A percentile compares a stretch with the other conserved stretches of the same genome.
These are phyloP conservation scores for Beauveria medogensis DNA, from an alignment of 2,329 filamentous ascomycete species.

Conservation along the genomic window DNA sequence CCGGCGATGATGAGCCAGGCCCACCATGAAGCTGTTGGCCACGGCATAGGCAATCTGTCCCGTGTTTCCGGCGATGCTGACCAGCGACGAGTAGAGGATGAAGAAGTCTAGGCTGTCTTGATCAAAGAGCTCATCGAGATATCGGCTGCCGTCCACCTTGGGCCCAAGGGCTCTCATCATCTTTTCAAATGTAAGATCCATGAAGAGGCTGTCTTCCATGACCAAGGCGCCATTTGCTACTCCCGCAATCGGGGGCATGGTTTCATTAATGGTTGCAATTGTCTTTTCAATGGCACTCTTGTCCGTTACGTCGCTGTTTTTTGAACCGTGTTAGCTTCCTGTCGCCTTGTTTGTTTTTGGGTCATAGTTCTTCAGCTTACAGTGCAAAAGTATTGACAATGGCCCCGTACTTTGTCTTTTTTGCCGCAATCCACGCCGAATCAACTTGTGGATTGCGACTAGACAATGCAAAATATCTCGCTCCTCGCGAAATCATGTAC, in stretches of 20 bases:
- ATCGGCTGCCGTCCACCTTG: slow-evolving; percentile 9
- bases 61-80: slow-evolving; percentile 1
- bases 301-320: slow-evolving; percentile 16
- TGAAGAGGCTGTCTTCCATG: slow-evolving; percentile 20
- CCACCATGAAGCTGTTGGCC: slow-evolving; percentile 23
- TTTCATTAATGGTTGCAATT: slow-evolving; percentile 16
- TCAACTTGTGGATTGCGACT: slow-evolving; percentile 28
- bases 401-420: not conserved
- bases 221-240: slow-evolving; percentile 31
- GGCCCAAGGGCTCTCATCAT: slow-evolving; percentile 5
- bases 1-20: slow-evolving; percentile 28
- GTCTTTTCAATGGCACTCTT: slow-evolving; percentile 4
- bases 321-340: not conserved
- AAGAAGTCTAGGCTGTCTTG: slow-evolving; percentile 10
- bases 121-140: slow-evolving; percentile 8
- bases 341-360: not conserved
- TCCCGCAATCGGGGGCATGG: slow-evolving; percentile 27
- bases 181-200: slow-evolving; percentile 13
- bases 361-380: not conserved
- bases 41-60: slow-evolving; percentile 14
- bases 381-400: slow-evolving; percentile 2
- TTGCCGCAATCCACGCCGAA: not conserved
- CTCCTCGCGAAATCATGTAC: slow-evolving; percentile 29
- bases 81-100: slow-evolving; percentile 11
- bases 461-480: slow-evolving; percentile 26